Percentiles rank a stretch among this genome's conserved stretches.
Evolutionary conservation across 2,329 filamentous ascomycete genomes (phyloP).

Genomic region (Colletotrichum cereale): DNA sequence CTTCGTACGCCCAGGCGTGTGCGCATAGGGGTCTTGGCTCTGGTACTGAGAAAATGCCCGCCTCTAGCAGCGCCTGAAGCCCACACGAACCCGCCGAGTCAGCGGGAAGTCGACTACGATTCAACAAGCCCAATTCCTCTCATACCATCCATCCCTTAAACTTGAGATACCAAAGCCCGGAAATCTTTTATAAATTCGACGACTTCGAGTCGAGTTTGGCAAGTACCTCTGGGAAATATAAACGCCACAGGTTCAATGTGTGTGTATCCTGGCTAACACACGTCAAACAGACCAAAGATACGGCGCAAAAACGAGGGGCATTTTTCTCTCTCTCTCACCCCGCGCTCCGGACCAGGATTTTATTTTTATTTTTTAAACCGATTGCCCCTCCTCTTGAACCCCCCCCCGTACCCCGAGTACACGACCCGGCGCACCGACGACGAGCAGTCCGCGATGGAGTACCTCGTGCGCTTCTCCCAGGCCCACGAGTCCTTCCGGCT

Average conservation of each 20-base stretch:
- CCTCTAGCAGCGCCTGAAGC: not conserved
- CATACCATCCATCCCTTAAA: not conserved
- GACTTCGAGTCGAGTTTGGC: not conserved
- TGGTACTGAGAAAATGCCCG: slow-evolving; percentile 19
- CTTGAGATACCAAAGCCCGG: too few relatives aligned
- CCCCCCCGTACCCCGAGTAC: not conserved
- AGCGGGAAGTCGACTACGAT: slow-evolving; percentile 6
- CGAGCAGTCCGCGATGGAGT: slow-evolving; percentile 68
- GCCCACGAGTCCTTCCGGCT: slow-evolving; percentile 90
- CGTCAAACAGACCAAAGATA: not conserved
- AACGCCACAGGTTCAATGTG: too few relatives aligned
- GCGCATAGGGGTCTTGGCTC: not conserved
- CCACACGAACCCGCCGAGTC: slow-evolving; percentile 21
- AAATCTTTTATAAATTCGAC: not conserved
- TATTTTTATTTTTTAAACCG: not conserved
- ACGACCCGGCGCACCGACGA: not conserved
- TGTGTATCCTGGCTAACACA: not conserved
- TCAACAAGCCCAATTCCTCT: not conserved
- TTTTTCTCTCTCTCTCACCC: slow-evolving; percentile 22
- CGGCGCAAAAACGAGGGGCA: slow-evolving; percentile 32
- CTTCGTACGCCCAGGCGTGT: not conserved
- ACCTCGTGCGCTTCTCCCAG: slow-evolving; percentile 90
- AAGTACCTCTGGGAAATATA: not conserved
- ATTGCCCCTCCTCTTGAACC: slow-evolving; percentile 17
- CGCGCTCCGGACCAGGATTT: slow-evolving; percentile 24